phyloP scores from a whole-genome alignment of 768 basidiomycete species.

The Gloeophyllum trabeum region DNA sequence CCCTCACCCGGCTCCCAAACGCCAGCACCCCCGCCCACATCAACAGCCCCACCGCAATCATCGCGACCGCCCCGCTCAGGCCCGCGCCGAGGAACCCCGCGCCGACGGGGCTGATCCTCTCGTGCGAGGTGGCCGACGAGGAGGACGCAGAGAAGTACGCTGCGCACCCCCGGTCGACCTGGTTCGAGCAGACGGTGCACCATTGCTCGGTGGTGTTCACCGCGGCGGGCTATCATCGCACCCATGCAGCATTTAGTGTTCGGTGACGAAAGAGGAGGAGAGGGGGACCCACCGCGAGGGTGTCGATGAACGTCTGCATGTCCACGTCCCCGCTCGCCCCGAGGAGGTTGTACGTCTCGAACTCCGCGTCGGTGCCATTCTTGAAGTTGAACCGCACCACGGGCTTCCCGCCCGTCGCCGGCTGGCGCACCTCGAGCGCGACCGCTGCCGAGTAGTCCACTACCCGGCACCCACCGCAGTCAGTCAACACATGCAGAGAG shows the following conservation, averaged over 20 bases:
- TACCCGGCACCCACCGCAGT: conserved; percentile 12
- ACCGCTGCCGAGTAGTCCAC: conserved; percentile 53
- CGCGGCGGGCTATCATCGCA: conserved; percentile 32
- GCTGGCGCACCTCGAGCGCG: conserved; percentile 37
- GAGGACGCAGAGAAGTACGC: conserved; percentile 12
- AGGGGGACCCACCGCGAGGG: conserved; percentile 22
- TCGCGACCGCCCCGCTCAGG: conserved; percentile 30
- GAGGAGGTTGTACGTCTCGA: conserved; percentile 32
- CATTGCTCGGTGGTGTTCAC: conserved; percentile 44
- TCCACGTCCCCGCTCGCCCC: conserved; percentile 33
- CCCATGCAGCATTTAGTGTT: background rate
- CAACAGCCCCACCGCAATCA: conserved; percentile 26
- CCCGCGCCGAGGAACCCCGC: conserved; percentile 64
- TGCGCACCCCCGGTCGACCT: conserved; percentile 43
- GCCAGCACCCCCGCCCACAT: conserved; percentile 27
- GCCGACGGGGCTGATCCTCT: conserved; percentile 37
- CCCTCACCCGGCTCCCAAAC: conserved; percentile 7
- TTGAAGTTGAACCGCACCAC: conserved; percentile 57
- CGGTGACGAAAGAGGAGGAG: background rate
- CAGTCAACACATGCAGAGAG: too few relatives aligned
- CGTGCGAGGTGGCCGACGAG: conserved; percentile 13
- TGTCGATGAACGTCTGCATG: conserved; percentile 36
- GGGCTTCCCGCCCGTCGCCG: conserved; percentile 30
- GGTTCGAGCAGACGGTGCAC: conserved; percentile 51
- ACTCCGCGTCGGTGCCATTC: conserved; percentile 41